Base-by-base conservation (phyloP, 1,139 yeast genomes). In the Neolecta irregularis region DNA sequence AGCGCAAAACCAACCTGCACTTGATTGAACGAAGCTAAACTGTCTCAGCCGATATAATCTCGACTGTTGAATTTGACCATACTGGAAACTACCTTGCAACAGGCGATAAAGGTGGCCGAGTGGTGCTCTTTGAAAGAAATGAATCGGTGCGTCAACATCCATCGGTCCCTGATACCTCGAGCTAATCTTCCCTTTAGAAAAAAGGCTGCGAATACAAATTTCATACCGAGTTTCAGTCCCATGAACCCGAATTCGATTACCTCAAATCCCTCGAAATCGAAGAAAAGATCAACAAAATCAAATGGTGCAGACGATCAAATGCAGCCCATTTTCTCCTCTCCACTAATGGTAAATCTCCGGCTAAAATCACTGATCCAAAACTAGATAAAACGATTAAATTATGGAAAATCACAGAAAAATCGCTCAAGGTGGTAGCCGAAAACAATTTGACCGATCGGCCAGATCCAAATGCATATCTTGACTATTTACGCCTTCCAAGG, bases 21-120 rank as follows among this genome's bases (percentile, higher is more conserved):
- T n/a, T n/a, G n/a, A n/a, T n/a, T 32, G 26, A 5, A 6, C 22
- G 15, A 3, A 11, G 11, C 25, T 19, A n/a, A 13, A 24, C n/a
- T 9, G 8, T 11, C 24, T 9, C 33, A 56, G 95, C 96, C 6
- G 99, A 91, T 57, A 85, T 91, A 52, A 88, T 91, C 44, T 79
- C 95, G 19, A 81, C 98, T 2, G 96, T 91, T 29, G 96, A 91
- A 59, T 91, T 91, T 53, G 95, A 91, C 55, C 80, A 76, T 52
- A 72, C 91, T 11, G 99, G 99, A 34, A 81, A 88, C 55, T 91
- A 76, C 52, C 64, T 91, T 43, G 99, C 98, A 41, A 88, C 98
- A 2, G 99, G 99, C 42, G 99, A 91, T 60, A 76, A 88, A 52
- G 99, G 99, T 35, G 99, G 99, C 18, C 69, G 99, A 47, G 95